Conservation (phyloP, 2,329 filamentous ascomycete species). For the Westerdykella sp. region DNA sequence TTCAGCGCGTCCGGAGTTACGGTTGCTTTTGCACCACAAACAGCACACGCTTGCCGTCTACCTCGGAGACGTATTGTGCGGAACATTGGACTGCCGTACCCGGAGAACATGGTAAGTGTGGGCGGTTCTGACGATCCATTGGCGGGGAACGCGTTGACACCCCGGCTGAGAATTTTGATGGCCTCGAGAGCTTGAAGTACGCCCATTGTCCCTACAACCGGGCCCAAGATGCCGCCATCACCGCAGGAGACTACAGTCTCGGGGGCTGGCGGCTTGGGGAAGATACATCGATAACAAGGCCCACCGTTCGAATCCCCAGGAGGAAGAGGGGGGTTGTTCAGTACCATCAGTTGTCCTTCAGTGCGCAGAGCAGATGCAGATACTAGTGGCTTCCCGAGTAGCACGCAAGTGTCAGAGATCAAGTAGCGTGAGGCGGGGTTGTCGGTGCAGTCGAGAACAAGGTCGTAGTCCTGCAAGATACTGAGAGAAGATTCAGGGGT, state of each 20-base stretch:
- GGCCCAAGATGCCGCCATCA: constrained; percentile 86
- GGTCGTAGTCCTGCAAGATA: constrained; percentile 65
- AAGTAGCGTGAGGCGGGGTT: constrained; percentile 87
- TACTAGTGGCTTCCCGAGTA: constrained; percentile 71
- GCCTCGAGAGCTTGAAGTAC: constrained; percentile 85
- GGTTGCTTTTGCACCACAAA: constrained; percentile 60
- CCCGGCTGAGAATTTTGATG: constrained; percentile 66
- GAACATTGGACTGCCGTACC: constrained; percentile 54
- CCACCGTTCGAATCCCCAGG: constrained; percentile 56
- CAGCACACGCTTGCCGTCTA: constrained; percentile 64
- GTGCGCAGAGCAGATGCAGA: constrained; percentile 85
- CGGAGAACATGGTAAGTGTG: constrained; percentile 50
- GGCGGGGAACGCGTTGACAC: constrained; percentile 12
- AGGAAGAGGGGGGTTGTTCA: constrained; percentile 70
- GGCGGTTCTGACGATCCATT: constrained; percentile 23
- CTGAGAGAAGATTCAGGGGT: constrained; percentile 60
- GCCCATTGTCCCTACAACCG: constrained; percentile 90
- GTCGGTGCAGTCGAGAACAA: constrained; percentile 93
- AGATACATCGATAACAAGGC: constrained; percentile 91
- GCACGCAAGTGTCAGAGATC: constrained; percentile 81
- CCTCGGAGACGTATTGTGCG: constrained; percentile 68
- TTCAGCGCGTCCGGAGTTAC: constrained; percentile 59
- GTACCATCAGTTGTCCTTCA: constrained; percentile 81
- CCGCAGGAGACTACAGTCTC: constrained; percentile 80
- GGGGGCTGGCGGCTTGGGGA: constrained; percentile 77